phyloP scores from a whole-genome alignment of 345 rosid species.

The Luvunga scandens region DNA sequence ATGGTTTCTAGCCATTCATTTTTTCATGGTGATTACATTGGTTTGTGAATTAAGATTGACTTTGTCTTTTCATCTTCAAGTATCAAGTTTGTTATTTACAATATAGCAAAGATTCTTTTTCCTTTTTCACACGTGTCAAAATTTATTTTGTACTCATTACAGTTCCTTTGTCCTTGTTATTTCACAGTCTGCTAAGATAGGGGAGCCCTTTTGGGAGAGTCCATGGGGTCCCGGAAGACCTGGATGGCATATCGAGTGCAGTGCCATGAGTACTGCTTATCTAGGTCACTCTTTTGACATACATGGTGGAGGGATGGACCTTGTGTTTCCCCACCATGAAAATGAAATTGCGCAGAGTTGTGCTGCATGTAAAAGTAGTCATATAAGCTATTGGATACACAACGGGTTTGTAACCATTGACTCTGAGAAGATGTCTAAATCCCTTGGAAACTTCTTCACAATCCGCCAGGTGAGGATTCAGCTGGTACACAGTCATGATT shows the following conservation, averaged over 20 bases:
- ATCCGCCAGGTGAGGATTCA: conserved; percentile 66
- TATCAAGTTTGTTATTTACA: not conserved
- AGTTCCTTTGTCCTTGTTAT: not conserved
- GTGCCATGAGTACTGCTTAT: conserved; percentile 95
- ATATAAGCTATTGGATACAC: conserved; percentile 86
- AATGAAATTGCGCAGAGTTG: conserved; percentile 99
- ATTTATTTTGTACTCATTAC: not conserved
- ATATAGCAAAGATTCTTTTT: not conserved
- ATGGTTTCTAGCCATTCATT: not conserved
- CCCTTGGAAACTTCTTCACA: conserved; percentile 95
- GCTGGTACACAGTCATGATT: not conserved
- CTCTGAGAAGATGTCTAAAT: conserved; percentile 97
- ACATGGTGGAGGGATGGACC: conserved; percentile 99
- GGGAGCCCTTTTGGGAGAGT: conserved; percentile 95
- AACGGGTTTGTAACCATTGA: conserved; percentile 95
- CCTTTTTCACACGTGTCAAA: not conserved
- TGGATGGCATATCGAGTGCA: conserved; percentile 98
- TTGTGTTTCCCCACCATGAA: conserved; percentile 98
- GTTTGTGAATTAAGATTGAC: not conserved
- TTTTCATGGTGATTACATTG: not conserved
- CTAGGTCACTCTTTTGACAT: conserved; percentile 83
- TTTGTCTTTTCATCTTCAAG: not conserved
- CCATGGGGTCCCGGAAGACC: conserved; percentile 99
- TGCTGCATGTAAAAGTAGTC: conserved; percentile 77
- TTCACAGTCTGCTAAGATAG: conserved; percentile 75